These are phyloP conservation scores for Elongisporangium anandrum DNA, from an alignment of 352 stramenopile species.

Conservation along the genomic window DNA sequence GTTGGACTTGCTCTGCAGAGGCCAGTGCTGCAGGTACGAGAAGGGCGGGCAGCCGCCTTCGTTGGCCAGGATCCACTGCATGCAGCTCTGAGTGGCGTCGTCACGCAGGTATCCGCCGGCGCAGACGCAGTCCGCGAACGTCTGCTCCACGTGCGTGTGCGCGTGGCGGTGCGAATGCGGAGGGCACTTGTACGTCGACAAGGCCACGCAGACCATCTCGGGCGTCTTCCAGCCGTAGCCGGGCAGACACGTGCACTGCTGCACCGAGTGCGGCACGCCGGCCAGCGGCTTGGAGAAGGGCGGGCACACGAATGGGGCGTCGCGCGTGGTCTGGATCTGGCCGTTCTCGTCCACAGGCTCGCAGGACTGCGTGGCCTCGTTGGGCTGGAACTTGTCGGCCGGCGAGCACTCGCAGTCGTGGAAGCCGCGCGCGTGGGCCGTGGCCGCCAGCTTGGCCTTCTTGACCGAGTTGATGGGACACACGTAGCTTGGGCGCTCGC, in stretches of 20 bases:
- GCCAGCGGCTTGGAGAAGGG: constrained; percentile 54
- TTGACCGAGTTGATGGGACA: constrained; percentile 60
- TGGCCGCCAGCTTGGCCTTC: constrained; percentile 26
- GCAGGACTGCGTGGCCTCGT: constrained; percentile 58
- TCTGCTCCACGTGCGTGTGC: constrained; percentile 27
- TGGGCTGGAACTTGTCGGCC: constrained; percentile 34
- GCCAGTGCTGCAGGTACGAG: constrained; percentile 65
- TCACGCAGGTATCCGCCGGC: constrained; percentile 69
- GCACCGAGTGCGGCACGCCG: constrained; percentile 50
- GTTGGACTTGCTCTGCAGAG: constrained; percentile 67
- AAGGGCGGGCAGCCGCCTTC: constrained; percentile 58
- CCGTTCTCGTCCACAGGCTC: constrained; percentile 15
- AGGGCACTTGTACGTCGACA: constrained; percentile 59
- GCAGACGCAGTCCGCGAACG: constrained; percentile 67
- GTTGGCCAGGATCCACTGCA: constrained; percentile 66
- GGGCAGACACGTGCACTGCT: constrained; percentile 72
- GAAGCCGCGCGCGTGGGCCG: constrained; percentile 50
- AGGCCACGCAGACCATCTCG: constrained; percentile 56
- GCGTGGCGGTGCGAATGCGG: constrained; percentile 44
- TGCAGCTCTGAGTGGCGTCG: constrained; percentile 36
- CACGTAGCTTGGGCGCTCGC: constrained; percentile 47
- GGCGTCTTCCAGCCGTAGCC: constrained; percentile 71
- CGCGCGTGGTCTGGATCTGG: constrained; percentile 1
- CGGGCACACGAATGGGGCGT: constrained; percentile 41
- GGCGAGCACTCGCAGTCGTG: constrained; percentile 70